These are phyloP conservation scores for Pyrenochaeta sp. DNA, from an alignment of 2,329 filamentous ascomycete species.

Conservation along the genomic window DNA sequence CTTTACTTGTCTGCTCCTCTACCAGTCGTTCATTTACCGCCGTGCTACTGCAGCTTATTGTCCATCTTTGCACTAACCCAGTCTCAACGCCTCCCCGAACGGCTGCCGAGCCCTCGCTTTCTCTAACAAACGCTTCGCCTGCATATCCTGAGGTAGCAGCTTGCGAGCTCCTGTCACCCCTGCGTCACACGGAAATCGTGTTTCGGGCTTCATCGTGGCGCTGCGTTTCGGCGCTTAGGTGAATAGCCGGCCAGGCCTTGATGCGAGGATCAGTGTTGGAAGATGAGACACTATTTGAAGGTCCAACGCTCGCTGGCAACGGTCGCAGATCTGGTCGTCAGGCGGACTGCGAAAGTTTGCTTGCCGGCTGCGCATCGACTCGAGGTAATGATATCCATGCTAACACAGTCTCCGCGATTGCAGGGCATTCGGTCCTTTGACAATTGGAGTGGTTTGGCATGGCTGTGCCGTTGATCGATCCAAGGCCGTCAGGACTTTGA, in stretches of 20 bases:
- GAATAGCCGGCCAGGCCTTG: slow-evolving; percentile 6
- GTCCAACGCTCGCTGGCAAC: slow-evolving; percentile 3
- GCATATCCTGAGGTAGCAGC: background rate
- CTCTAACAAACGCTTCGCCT: slow-evolving; percentile 6
- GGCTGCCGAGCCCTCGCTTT: slow-evolving; percentile 1
- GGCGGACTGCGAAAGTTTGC: background rate
- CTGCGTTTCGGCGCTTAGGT: slow-evolving; percentile 12
- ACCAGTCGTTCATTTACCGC: slow-evolving; percentile 9
- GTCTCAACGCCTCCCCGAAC: background rate
- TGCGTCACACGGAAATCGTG: slow-evolving; percentile 11
- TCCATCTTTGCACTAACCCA: background rate
- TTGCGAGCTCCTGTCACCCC: slow-evolving; percentile 4
- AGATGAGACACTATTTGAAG: slow-evolving; percentile 23
- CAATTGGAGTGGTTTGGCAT: background rate
- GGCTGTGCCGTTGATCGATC: background rate
- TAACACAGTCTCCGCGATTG: background rate
- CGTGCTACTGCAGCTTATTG: slow-evolving; percentile 12
- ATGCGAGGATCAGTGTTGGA: slow-evolving; percentile 4
- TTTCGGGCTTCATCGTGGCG: slow-evolving; percentile 14
- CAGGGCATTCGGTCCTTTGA: background rate
- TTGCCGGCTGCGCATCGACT: background rate
- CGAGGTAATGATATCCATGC: background rate
- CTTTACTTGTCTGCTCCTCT: background rate
- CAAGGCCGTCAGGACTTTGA: background rate
- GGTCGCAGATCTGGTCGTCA: slow-evolving; percentile 18